A percentile compares a stretch with the other conserved stretches of the same genome.
Conservation (phyloP, 345 rosid species). For the Pistacia atlantica region DNA sequence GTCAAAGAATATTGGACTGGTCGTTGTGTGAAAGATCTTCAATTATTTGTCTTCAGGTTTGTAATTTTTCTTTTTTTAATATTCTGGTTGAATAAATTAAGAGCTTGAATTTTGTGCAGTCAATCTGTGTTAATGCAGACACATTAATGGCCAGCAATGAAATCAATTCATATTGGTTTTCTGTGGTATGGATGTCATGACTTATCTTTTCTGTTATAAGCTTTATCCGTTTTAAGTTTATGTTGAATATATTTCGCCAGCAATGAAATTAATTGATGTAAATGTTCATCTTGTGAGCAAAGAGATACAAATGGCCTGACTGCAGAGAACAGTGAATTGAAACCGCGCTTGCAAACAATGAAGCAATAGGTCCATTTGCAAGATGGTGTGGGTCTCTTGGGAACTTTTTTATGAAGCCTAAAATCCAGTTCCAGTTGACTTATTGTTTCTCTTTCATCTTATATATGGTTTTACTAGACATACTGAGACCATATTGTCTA, state of each 20-base stretch:
- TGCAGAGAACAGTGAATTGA: constrained; percentile 82
- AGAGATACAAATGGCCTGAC: constrained; percentile 84
- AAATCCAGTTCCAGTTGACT: no score
- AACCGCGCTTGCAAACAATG: constrained; percentile 84
- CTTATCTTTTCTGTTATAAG: neutral
- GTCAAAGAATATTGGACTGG: constrained; percentile 50
- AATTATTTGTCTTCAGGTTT: constrained; percentile 89
- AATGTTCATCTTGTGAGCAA: constrained; percentile 34
- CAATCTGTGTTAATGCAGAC: no score
- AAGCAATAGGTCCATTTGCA: constrained; percentile 89
- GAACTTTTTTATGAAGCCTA: no score
- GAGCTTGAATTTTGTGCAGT: no score
- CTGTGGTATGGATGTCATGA: constrained; percentile 5
- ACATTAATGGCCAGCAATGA: no score
- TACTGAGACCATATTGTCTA: no score
- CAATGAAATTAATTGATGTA: neutral
- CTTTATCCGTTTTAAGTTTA: neutral
- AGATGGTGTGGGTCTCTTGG: no score
- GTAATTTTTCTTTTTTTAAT: no score
- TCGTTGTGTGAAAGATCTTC: constrained; percentile 78
- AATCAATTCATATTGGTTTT: neutral
- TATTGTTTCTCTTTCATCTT: no score
- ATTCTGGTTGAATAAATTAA: no score
- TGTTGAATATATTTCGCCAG: neutral
- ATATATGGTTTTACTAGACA: no score